A percentile compares a stretch with the other conserved stretches of the same genome.
Conservation (phyloP, 805 yeast species). For the Zygotorulaspora chibaensis region DNA sequence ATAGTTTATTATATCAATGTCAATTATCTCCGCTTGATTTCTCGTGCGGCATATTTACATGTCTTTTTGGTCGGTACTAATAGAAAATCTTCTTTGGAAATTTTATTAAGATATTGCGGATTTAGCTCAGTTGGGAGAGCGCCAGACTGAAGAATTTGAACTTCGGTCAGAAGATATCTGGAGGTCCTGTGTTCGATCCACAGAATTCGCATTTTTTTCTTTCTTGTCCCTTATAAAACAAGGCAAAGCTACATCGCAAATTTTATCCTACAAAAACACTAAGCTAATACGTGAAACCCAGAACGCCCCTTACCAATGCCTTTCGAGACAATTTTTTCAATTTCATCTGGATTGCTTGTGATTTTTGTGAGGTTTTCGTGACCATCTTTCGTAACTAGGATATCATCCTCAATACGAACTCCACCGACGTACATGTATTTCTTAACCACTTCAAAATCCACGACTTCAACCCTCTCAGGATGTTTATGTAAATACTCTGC, state of each 20-base stretch:
- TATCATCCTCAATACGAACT: conserved; percentile 92
- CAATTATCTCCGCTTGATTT: too few relatives aligned
- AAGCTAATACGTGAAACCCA: conserved; percentile 58
- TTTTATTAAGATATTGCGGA: too few relatives aligned
- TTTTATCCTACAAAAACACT: conserved; percentile 4
- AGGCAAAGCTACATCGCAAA: too few relatives aligned
- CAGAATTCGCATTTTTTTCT: conserved; percentile 46
- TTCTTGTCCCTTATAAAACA: too few relatives aligned
- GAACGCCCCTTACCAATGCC: conserved; percentile 60
- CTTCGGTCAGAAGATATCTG: conserved; percentile 36
- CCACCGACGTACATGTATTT: conserved; percentile 92
- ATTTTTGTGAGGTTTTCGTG: conserved; percentile 76
- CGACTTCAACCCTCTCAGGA: conserved; percentile 48
- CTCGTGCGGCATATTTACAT: too few relatives aligned
- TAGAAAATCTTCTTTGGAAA: too few relatives aligned
- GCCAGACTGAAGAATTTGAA: conserved; percentile 38
- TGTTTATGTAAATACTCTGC: conserved; percentile 51
- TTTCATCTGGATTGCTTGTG: conserved; percentile 82
- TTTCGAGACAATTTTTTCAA: conserved; percentile 65
- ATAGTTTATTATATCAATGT: too few relatives aligned
- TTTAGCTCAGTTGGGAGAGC: conserved; percentile 45
- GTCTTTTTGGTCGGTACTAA: too few relatives aligned
- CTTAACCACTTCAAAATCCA: conserved; percentile 61
- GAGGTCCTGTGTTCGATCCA: conserved; percentile 82
- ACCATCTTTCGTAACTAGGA: conserved; percentile 72